phyloP scores from a whole-genome alignment of 495 filamentous ascomycete species.

The Xylaria cubensis region DNA sequence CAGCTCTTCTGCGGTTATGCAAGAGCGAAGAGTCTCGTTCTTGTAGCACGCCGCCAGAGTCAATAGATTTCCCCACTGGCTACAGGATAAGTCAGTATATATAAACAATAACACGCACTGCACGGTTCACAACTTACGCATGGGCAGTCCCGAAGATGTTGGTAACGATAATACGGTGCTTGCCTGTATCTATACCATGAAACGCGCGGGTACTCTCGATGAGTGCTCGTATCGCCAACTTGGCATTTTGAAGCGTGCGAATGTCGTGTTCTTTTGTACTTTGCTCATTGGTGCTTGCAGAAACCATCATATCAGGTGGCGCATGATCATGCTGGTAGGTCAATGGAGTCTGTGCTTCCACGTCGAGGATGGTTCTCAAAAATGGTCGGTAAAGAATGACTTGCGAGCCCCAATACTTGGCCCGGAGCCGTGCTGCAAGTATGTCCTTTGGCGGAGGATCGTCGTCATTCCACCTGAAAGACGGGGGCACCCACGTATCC shows the following conservation, averaged over 20 bases:
- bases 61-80: slow-evolving; percentile 96
- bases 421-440: slow-evolving; percentile 81
- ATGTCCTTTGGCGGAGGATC: slow-evolving; percentile 77
- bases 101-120: not conserved
- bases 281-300: slow-evolving; percentile 33
- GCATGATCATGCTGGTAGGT: slow-evolving; percentile 35
- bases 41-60: slow-evolving; percentile 80
- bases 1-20: slow-evolving; percentile 60
- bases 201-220: slow-evolving; percentile 88
- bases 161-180: slow-evolving; percentile 78
- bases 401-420: slow-evolving; percentile 91
- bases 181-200: slow-evolving; percentile 64
- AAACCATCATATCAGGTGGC: slow-evolving; percentile 36
- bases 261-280: slow-evolving; percentile 49
- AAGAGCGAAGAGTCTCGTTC: slow-evolving; percentile 60
- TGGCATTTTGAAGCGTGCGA: slow-evolving; percentile 59
- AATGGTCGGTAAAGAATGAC: slow-evolving; percentile 91
- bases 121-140: slow-evolving; percentile 71
- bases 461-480: slow-evolving; percentile 67
- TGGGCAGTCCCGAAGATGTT: slow-evolving; percentile 96
- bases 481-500: slow-evolving; percentile 45
- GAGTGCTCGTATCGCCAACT: slow-evolving; percentile 70
- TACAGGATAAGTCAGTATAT: slow-evolving; percentile 44
- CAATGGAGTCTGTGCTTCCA: slow-evolving; percentile 28
- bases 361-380: slow-evolving; percentile 67